Base-by-base conservation (phyloP, 169 alveolate species). In the Eimeria acervulina region DNA sequence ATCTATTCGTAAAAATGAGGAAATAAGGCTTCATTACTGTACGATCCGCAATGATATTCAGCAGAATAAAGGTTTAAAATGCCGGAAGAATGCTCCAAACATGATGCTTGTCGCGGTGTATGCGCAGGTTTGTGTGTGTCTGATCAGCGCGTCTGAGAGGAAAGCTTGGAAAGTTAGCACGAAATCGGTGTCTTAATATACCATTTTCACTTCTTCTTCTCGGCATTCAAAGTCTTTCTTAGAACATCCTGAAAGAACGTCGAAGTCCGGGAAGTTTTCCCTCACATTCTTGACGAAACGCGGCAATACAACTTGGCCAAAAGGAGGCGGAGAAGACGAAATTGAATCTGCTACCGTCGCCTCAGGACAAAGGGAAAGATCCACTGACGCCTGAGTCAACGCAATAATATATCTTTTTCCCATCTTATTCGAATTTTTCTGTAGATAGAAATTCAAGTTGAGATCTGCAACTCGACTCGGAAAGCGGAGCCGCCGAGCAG, bases 251-350 rank as follows among this genome's bases (percentile, higher is more conserved):
- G 42, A 21, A 81, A 81, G 5, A n/a, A 81, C 42, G 4, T 81
- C 90, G 26, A 81, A 47, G 0, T 47, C 72, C 26, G 90, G 74
- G 15, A n/a, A 51, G 47, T 51, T 47, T n/a, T n/a, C 90, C 19
- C 66, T 10, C 74, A 81, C 33, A 81, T 47, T 72, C 74, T 36
- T 2, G 33, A 47, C 90, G 21, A 81, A n/a, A 0, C 90, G 90
- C 5, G 90, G 90, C 8, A 81, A 51, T 1, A 81, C 74, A 19
- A 81, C 90, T 15, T 81, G 74, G 19, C 74, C 26, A 0, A 81
- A 4, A 23, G 90, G 47, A 21, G 90, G 90, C 5, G 74, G 90
- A 8, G 74, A 74, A 7, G 44, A 15, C n/a, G 90, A 47, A 44
- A 10, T 36, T 7, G 90, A 47, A 52, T n/a, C 17, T 10, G 2